Conservation (phyloP, 2,329 filamentous ascomycete species). For the Aureobasidium sp. region DNA sequence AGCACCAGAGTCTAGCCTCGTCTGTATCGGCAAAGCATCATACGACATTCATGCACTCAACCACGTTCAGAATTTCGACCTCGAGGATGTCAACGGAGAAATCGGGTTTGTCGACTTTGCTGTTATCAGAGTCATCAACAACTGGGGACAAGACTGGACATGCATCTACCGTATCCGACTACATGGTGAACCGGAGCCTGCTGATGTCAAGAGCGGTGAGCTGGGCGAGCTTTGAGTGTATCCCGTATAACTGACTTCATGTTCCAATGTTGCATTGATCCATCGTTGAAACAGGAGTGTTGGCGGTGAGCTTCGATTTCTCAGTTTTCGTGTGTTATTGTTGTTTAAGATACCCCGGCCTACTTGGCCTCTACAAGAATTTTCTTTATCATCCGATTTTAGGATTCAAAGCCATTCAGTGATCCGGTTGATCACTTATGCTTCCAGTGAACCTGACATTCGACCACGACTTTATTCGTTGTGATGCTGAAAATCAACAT, state of each 20-base stretch:
- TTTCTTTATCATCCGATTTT: not conserved
- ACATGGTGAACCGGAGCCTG: constrained; percentile 29
- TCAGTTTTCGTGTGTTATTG: not conserved
- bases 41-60: constrained; percentile 38
- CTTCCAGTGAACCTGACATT: not conserved
- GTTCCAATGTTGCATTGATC: not conserved
- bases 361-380: not conserved
- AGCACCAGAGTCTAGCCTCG: constrained; percentile 24
- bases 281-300: not conserved
- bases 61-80: constrained; percentile 36
- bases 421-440: not conserved
- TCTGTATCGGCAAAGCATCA: constrained; percentile 35
- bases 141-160: constrained; percentile 39
- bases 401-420: not conserved
- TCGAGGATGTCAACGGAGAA: constrained; percentile 25
- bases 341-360: constrained; percentile 6
- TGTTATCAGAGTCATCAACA: constrained; percentile 35
- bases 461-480: not conserved
- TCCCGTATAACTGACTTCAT: not conserved
- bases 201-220: not conserved
- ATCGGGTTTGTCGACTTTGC: constrained; percentile 29
- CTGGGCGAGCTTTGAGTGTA: not conserved
- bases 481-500: not conserved
- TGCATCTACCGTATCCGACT: constrained; percentile 43
- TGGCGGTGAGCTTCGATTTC: not conserved